Conservation (phyloP, 768 basidiomycete species). For the Coprinellus micaceus region DNA sequence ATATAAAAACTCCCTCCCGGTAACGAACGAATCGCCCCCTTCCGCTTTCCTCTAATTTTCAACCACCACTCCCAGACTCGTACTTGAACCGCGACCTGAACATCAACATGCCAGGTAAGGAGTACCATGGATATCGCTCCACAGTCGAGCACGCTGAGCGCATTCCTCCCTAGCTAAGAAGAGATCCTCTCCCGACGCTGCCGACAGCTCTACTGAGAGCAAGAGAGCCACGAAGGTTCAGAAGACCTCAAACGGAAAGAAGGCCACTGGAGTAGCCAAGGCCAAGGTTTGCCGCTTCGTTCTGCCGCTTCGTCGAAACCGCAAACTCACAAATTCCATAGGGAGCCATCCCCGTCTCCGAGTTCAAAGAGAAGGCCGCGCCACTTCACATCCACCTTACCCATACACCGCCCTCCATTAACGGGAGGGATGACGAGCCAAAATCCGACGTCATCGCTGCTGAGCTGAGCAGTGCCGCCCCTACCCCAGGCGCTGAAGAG, state of each 20-base stretch:
- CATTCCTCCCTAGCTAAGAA: slow-evolving; percentile 2
- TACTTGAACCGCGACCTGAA: no score
- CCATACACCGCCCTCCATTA: slow-evolving; percentile 52
- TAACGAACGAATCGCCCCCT: not conserved
- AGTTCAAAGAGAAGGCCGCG: slow-evolving; percentile 62
- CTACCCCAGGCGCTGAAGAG: slow-evolving; percentile 31
- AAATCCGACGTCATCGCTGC: slow-evolving; percentile 31
- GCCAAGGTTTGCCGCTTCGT: not conserved
- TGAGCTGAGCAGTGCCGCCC: no score
- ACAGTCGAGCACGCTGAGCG: not conserved
- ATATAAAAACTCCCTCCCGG: not conserved
- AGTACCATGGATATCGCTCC: not conserved
- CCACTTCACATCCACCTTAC: slow-evolving; percentile 69
- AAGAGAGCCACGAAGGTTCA: slow-evolving; percentile 4
- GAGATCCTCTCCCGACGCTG: slow-evolving; percentile 1
- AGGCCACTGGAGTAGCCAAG: not conserved
- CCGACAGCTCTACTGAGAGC: not conserved
- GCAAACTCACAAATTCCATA: not conserved
- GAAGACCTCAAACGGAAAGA: slow-evolving; percentile 10
- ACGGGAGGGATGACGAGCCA: slow-evolving; percentile 17
- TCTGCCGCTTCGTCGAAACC: not conserved
- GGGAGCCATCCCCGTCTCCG: slow-evolving; percentile 30
- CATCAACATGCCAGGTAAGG: slow-evolving; percentile 1
- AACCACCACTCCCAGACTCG: not conserved
- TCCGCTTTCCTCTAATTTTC: not conserved